Evolutionary conservation across 164 flowering plant species (phyloP).

Genomic region (Chloranthus sessilifolius): DNA sequence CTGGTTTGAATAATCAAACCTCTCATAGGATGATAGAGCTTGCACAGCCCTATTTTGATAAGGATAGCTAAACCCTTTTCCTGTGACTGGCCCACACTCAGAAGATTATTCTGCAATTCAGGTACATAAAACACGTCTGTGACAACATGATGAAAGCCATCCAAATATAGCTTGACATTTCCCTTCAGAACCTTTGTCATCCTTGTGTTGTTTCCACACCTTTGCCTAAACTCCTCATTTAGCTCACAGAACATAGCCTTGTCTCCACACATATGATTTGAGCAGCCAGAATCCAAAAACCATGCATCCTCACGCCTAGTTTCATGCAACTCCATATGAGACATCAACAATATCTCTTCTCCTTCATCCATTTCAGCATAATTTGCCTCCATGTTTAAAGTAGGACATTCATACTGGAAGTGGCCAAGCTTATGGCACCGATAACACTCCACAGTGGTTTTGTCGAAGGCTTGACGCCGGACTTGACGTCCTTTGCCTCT

Average conservation of each 20-base stretch:
- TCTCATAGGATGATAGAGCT: no score
- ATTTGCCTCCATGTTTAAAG: not conserved
- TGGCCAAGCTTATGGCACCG: not conserved
- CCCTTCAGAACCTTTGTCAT: not conserved
- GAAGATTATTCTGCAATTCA: not conserved
- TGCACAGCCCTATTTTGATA: not conserved
- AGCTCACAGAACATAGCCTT: not conserved
- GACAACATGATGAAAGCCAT: no score
- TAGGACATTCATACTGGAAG: not conserved
- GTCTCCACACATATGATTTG: conserved; percentile 1
- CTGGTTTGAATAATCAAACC: no score
- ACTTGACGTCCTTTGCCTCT: not conserved
- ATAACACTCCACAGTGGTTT: not conserved
- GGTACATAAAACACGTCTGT: not conserved
- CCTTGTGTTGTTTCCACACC: not conserved
- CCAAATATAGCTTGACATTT: not conserved
- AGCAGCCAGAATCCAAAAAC: not conserved
- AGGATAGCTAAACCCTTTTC: not conserved
- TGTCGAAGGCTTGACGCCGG: not conserved
- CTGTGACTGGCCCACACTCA: not conserved
- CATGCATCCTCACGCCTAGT: not conserved
- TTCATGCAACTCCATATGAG: not conserved
- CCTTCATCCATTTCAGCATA: not conserved
- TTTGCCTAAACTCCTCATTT: not conserved
- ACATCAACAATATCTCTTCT: not conserved